A percentile compares a stretch with the other conserved stretches of the same genome.
Evolutionary conservation across 495 filamentous ascomycete genomes (phyloP).

Genomic region (Podospora sp.): DNA sequence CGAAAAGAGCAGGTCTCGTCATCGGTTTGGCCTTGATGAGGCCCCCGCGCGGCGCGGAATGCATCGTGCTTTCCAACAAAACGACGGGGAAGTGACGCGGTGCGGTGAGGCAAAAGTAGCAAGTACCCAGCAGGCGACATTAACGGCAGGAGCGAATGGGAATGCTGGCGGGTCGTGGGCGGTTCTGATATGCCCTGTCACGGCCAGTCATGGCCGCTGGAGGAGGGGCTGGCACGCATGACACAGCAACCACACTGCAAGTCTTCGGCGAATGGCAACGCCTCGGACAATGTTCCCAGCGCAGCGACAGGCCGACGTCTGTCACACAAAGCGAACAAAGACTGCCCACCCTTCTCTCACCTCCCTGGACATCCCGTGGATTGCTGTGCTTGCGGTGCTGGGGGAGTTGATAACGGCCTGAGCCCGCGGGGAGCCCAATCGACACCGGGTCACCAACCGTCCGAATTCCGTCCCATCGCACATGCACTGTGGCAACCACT

Average conservation of each 20-base stretch:
- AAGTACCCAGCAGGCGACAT: not conserved
- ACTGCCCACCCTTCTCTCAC: no score
- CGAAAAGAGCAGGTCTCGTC: not conserved
- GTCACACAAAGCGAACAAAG: not conserved
- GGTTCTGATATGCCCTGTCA: not conserved
- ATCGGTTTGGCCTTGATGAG: not conserved
- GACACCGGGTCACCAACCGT: not conserved
- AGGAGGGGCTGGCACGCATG: not conserved
- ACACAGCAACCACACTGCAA: slow-evolving; percentile 1
- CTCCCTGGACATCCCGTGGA: no score
- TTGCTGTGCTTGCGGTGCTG: not conserved
- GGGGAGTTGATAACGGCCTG: not conserved
- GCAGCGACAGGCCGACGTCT: not conserved
- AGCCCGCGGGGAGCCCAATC: not conserved
- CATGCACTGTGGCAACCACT: no score
- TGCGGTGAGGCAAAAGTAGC: not conserved
- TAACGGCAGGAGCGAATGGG: not conserved
- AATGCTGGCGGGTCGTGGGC: not conserved
- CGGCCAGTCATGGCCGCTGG: not conserved
- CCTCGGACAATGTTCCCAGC: not conserved
- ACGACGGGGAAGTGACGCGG: not conserved
- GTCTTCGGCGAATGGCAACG: not conserved
- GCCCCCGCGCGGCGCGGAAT: not conserved
- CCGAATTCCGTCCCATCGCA: not conserved
- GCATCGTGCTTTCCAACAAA: no score